Conservation (phyloP, 805 yeast species). For the Teunomyces gatunensis region DNA sequence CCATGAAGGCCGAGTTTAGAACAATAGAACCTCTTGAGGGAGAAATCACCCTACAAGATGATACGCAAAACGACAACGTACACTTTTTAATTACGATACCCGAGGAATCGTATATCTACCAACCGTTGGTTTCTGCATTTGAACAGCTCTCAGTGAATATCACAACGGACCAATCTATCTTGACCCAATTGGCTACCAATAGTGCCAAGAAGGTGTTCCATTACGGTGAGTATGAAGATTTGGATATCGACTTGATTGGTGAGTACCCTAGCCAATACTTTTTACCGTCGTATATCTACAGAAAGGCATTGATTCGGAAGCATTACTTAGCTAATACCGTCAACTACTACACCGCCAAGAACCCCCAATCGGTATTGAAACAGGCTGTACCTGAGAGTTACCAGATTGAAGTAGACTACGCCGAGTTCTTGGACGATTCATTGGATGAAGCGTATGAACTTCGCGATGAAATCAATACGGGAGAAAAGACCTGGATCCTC, state of each 20-base stretch:
- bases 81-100: slow-evolving; percentile 39
- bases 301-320: slow-evolving; percentile 89
- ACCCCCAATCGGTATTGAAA: slow-evolving; percentile 63
- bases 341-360: slow-evolving; percentile 67
- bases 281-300: slow-evolving; percentile 76
- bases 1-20: slow-evolving; percentile 66
- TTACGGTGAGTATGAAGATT: slow-evolving; percentile 86
- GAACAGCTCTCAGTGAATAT: slow-evolving; percentile 16
- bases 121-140: slow-evolving; percentile 42
- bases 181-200: slow-evolving; percentile 13
- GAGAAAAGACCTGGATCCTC: slow-evolving; percentile 72
- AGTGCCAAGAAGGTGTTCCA: slow-evolving; percentile 51
- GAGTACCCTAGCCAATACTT: slow-evolving; percentile 48
- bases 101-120: slow-evolving; percentile 36
- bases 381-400: slow-evolving; percentile 70
- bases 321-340: slow-evolving; percentile 85
- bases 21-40: slow-evolving; percentile 52
- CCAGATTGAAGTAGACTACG: slow-evolving; percentile 87
- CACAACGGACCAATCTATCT: slow-evolving; percentile 18
- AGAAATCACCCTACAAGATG: slow-evolving; percentile 46
- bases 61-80: neutral
- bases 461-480: slow-evolving; percentile 67
- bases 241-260: slow-evolving; percentile 67
- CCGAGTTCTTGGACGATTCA: slow-evolving; percentile 92
- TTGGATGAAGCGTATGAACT: slow-evolving; percentile 90